Base-by-base conservation (phyloP, 441 rosid species). In the Populus hybrid region DNA sequence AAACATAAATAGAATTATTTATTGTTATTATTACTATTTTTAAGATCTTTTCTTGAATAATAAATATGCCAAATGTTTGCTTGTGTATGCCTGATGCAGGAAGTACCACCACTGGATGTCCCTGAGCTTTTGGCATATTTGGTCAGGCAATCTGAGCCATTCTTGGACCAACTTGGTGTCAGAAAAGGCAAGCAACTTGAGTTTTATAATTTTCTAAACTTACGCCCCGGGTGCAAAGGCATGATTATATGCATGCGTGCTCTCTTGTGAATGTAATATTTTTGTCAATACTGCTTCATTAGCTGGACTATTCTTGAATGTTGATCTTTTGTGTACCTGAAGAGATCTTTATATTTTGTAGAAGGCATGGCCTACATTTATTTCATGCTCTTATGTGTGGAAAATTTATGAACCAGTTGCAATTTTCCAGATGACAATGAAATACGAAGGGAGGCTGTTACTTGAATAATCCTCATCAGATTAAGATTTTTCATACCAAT, bases 101-200 rank as follows among this genome's bases (percentile, higher is more conserved):
- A 91, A 64, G 95, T 95, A 21, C 95, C 88, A 1, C 97, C 99
- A 20, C 76, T 95, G 85, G 98, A 95, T 83, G 92, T 90, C 20
- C 87, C 97, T 10, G 99, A 95, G 82, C 97, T 95, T 77, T 83
- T 95, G 73, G 99, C 98, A 71, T 87, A 84, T 86, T 86, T 95
- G 88, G 98, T 92, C 80, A 90, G 94, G 79, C 98, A 92, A 73
- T 93, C 98, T 38, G 97, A 82, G 75, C 95, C 98, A 26, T 89
- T 93, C 87, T 84, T 95, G 81, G 98, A 95, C 86, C 98, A 95
- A 78, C 88, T 95, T 78, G 98, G 98, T 50, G 88, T 93, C 45
- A 87, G 90, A 82, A 91, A 82, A 83, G 99, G 98, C 81, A 84
- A 86, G 87, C 73, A 56, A 42, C 56, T 45, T 53, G 26, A 33